These are phyloP conservation scores for Penicillium sp. DNA, from an alignment of 2,329 filamentous ascomycete genomes.

Conservation along the genomic window DNA sequence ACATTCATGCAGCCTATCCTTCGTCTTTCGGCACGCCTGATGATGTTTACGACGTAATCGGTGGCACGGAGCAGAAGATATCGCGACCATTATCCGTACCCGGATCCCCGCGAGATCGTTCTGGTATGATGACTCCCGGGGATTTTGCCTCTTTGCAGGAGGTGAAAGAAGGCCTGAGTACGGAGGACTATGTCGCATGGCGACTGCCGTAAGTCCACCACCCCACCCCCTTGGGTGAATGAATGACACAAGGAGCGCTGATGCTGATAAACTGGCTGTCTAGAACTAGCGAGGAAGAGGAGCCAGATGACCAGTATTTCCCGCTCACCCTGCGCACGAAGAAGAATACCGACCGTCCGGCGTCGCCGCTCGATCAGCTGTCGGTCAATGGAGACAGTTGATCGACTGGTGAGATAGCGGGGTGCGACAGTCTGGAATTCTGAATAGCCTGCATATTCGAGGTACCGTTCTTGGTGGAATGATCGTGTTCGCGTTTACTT, in stretches of 20 bases:
- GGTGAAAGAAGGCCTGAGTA: slow-evolving; percentile 80
- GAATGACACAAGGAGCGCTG: too few relatives aligned
- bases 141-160: slow-evolving; percentile 96
- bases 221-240: too few relatives aligned
- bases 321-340: slow-evolving; percentile 56
- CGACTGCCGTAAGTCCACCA: slow-evolving; percentile 97
- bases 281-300: slow-evolving; percentile 95
- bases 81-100: slow-evolving; percentile 87
- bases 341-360: slow-evolving; percentile 31
- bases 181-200: slow-evolving; percentile 97
- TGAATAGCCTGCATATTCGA: too few relatives aligned
- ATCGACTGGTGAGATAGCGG: too few relatives aligned
- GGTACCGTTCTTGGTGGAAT: too few relatives aligned
- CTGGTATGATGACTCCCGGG: slow-evolving; percentile 97
- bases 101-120: slow-evolving; percentile 79
- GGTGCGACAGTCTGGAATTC: too few relatives aligned
- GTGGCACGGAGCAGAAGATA: slow-evolving; percentile 88
- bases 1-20: slow-evolving; percentile 84
- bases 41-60: slow-evolving; percentile 81
- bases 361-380: slow-evolving; percentile 32
- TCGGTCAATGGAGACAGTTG: slow-evolving; percentile 29
- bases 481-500: too few relatives aligned
- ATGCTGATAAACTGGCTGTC: too few relatives aligned
- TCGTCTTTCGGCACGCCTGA: slow-evolving; percentile 67
- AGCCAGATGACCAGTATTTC: slow-evolving; percentile 68